phyloP scores from a whole-genome alignment of 257 asterid species.

The Leonotis leonurus region DNA sequence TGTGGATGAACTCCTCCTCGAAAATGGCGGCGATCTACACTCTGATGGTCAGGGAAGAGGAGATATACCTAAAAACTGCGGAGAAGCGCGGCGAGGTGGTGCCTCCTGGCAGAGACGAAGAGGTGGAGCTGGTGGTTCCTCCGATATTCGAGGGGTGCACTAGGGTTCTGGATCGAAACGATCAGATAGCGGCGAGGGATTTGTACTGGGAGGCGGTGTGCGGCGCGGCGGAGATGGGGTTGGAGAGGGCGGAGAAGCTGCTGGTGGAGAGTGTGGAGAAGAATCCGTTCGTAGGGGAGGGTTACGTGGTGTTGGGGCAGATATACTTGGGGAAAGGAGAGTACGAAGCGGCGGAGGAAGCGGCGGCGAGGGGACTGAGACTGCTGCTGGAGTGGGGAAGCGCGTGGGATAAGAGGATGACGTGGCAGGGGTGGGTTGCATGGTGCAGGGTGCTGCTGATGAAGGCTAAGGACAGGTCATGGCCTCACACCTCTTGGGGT shows the following conservation, averaged over 20 bases:
- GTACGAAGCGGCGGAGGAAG: slow-evolving; percentile 57
- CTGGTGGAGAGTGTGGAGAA: slow-evolving; percentile 44
- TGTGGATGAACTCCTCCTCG: slow-evolving; percentile 62
- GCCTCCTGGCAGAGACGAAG: slow-evolving; percentile 36
- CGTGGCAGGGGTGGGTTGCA: slow-evolving; percentile 92
- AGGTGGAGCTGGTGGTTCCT: slow-evolving; percentile 62
- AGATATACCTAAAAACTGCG: slow-evolving; percentile 24
- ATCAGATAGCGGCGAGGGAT: slow-evolving; percentile 55
- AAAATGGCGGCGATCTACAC: slow-evolving; percentile 44
- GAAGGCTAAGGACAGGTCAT: slow-evolving; percentile 59
- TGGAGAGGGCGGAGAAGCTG: slow-evolving; percentile 51
- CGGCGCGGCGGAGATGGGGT: slow-evolving; percentile 30
- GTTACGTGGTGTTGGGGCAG: slow-evolving; percentile 61
- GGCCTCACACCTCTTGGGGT: slow-evolving; percentile 66
- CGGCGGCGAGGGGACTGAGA: slow-evolving; percentile 58
- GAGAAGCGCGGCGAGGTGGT: neutral
- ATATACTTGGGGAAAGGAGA: slow-evolving; percentile 46
- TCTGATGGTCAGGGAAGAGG: slow-evolving; percentile 56
- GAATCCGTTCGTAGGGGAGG: slow-evolving; percentile 79
- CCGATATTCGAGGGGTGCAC: slow-evolving; percentile 56
- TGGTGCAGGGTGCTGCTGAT: slow-evolving; percentile 69
- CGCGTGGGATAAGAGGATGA: slow-evolving; percentile 94
- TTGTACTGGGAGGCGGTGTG: slow-evolving; percentile 88
- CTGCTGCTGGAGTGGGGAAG: slow-evolving; percentile 80
- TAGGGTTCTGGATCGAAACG: slow-evolving; percentile 32